Conservation (phyloP, 805 yeast species). For the Candida peoriensis region DNA sequence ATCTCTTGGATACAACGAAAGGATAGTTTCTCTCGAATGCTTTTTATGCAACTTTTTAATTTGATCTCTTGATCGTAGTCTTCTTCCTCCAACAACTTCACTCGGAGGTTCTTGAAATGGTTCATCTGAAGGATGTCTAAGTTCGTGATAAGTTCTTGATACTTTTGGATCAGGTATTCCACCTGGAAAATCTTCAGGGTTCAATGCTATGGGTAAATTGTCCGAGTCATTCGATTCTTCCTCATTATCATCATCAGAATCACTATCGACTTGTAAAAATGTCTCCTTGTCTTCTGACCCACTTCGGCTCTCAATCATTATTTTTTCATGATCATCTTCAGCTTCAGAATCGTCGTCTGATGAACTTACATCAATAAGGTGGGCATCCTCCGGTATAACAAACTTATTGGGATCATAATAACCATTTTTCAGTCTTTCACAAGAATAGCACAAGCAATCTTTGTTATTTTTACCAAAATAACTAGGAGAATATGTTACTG, state of each 20-base stretch:
- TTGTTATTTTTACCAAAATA: conserved; percentile 39
- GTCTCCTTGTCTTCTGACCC: too few species aligned
- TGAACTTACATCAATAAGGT: conserved; percentile 4
- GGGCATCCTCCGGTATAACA: conserved; percentile 8
- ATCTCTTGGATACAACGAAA: conserved; percentile 8
- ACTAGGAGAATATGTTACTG: conserved; percentile 36
- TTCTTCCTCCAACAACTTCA: conserved; percentile 13
- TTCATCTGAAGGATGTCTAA: conserved; percentile 1
- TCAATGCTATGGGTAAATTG: not conserved
- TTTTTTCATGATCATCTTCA: not conserved
- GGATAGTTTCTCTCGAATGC: not conserved
- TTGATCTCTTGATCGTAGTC: conserved; percentile 9
- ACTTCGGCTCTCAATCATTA: not conserved
- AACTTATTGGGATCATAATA: conserved; percentile 23
- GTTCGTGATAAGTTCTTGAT: not conserved
- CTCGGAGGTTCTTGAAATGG: conserved; percentile 4
- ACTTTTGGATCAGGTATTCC: not conserved
- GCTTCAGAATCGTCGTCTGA: conserved; percentile 3
- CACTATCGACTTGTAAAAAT: too few species aligned
- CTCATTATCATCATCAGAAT: conserved; percentile 1
- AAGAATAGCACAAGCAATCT: conserved; percentile 41
- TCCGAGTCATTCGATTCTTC: too few species aligned
- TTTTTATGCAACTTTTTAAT: not conserved
- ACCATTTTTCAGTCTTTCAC: conserved; percentile 30
- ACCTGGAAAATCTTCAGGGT: not conserved